Conservation (phyloP, 257 asterid genomes). For the Rehmannia glutinosa region DNA sequence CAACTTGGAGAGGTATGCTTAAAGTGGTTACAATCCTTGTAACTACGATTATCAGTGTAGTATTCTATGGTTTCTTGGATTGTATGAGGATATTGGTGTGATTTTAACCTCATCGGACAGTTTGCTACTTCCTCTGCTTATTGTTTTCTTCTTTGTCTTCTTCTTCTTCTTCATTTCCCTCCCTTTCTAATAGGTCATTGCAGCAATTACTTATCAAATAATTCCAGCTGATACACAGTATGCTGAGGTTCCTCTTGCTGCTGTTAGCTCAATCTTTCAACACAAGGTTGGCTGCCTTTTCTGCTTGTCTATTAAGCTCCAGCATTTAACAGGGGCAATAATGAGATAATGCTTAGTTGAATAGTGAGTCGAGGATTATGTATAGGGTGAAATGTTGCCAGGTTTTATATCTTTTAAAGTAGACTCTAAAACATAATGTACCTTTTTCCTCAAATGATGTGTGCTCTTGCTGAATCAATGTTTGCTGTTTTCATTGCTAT, state of each 20-base stretch:
- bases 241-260: slow-evolving; percentile 97
- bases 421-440: neutral
- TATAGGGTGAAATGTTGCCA: neutral
- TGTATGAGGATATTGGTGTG: neutral
- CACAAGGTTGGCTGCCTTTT: slow-evolving; percentile 47
- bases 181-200: slow-evolving; percentile 49
- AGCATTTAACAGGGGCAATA: neutral
- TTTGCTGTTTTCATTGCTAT: neutral
- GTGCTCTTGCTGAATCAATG: neutral
- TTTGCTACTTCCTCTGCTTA: neutral
- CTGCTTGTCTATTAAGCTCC: slow-evolving; percentile 3
- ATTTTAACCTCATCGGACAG: neutral
- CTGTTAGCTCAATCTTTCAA: slow-evolving; percentile 64
- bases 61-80: slow-evolving; percentile 1
- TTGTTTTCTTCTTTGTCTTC: no score
- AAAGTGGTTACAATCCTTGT: slow-evolving; percentile 9
- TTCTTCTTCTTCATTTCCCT: neutral
- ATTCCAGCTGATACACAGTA: slow-evolving; percentile 77
- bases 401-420: neutral
- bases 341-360: neutral
- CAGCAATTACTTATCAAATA: slow-evolving; percentile 87
- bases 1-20: slow-evolving; percentile 53
- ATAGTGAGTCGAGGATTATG: neutral
- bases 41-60: neutral
- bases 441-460: neutral